Evolutionary conservation across 2,329 filamentous ascomycete species (phyloP).

Genomic region (Stylonectria norvegica): DNA sequence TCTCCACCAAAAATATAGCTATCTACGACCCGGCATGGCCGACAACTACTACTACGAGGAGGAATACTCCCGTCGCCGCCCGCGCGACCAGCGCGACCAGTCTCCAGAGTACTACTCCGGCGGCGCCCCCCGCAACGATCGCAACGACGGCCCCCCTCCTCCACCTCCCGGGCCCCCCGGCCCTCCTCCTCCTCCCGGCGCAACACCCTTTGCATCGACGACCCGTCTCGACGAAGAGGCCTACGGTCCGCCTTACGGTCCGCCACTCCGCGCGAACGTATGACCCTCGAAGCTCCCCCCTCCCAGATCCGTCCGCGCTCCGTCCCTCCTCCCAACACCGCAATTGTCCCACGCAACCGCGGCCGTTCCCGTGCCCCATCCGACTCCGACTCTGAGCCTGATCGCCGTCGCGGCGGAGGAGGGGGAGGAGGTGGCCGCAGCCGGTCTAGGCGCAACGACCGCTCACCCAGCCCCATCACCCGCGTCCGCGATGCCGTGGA

Average conservation of each 20-base stretch:
- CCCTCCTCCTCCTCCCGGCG: slow-evolving; percentile 12
- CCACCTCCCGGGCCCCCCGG: slow-evolving; percentile 6
- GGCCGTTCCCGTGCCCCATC: slow-evolving; percentile 20
- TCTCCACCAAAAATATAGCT: too few relatives aligned
- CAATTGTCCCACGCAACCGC: slow-evolving; percentile 26
- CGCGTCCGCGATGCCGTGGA: slow-evolving; percentile 42
- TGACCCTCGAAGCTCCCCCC: slow-evolving; percentile 29
- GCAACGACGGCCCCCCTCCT: slow-evolving; percentile 2
- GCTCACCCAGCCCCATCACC: slow-evolving; percentile 33
- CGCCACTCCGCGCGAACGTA: slow-evolving; percentile 26
- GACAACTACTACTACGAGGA: slow-evolving; percentile 29
- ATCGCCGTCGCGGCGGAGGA: slow-evolving; percentile 25
- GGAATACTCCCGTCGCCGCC: slow-evolving; percentile 21
- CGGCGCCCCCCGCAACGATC: slow-evolving; percentile 19
- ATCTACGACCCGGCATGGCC: slow-evolving; percentile 14
- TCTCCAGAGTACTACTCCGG: slow-evolving; percentile 34
- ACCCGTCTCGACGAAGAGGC: slow-evolving; percentile 26
- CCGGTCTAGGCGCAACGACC: slow-evolving; percentile 13
- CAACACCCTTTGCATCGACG: slow-evolving; percentile 17
- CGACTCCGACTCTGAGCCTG: slow-evolving; percentile 19
- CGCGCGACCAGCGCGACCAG: slow-evolving; percentile 25
- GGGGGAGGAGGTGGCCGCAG: too few relatives aligned
- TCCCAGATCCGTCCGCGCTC: slow-evolving; percentile 31
- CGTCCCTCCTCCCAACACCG: slow-evolving; percentile 28
- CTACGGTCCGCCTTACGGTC: slow-evolving; percentile 17